Evolutionary conservation across 1,284 basidiomycete species (phyloP).

Genomic region (Mycosarcoma mackinlayi): DNA sequence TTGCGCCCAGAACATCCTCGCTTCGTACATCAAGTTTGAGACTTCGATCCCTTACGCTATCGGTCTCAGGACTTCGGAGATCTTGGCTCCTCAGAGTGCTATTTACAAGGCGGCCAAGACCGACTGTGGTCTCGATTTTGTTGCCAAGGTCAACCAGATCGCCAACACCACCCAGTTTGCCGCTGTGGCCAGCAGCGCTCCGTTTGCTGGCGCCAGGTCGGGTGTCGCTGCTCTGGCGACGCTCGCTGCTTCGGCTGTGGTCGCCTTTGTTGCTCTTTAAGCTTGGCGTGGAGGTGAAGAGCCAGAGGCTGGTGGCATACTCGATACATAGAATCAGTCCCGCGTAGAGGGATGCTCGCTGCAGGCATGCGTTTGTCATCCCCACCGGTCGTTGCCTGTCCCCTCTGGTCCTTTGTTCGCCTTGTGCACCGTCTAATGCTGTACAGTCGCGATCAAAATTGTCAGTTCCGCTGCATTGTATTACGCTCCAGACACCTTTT

Average conservation of each 20-base stretch:
- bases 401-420: neutral
- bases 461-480: too few relatives aligned
- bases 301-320: too few relatives aligned
- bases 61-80: constrained; percentile 50
- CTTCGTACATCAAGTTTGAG: constrained; percentile 61
- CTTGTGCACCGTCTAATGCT: neutral
- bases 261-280: constrained; percentile 22
- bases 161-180: constrained; percentile 56
- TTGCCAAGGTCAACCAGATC: constrained; percentile 47
- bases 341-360: constrained; percentile 11
- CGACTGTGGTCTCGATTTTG: constrained; percentile 46
- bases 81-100: constrained; percentile 52
- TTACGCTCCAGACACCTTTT: too few relatives aligned
- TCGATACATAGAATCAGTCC: too few relatives aligned
- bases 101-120: constrained; percentile 56
- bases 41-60: constrained; percentile 62
- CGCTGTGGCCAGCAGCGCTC: constrained; percentile 28
- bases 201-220: constrained; percentile 1
- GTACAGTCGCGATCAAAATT: too few relatives aligned
- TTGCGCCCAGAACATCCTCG: constrained; percentile 59
- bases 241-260: constrained; percentile 18
- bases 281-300: neutral
- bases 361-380: constrained; percentile 27
- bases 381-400: neutral
- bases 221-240: constrained; percentile 12